Conservation (phyloP, 2,329 filamentous ascomycete genomes). For the Fusarium fujikuroi region DNA sequence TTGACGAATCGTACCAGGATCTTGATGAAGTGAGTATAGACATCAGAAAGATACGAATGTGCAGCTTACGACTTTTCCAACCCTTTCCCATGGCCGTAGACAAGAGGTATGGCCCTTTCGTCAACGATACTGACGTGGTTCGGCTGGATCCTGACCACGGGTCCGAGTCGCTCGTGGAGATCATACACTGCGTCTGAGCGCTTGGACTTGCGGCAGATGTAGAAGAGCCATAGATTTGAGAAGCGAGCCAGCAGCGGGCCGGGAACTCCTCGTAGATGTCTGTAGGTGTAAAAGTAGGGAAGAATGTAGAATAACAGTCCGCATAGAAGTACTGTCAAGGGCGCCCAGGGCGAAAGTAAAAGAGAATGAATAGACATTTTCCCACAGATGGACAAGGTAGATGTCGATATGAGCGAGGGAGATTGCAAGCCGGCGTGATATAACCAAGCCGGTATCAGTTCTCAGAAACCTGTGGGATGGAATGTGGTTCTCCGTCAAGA, state of each 20-base stretch:
- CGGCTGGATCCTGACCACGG: constrained; percentile 1
- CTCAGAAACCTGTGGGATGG: not conserved
- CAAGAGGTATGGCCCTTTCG: not conserved
- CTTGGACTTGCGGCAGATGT: not conserved
- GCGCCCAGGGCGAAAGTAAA: not conserved
- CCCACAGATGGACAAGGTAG: not conserved
- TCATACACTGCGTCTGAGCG: not conserved
- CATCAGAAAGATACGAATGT: not conserved
- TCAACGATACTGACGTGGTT: not conserved
- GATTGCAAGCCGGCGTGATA: not conserved
- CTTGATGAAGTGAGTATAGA: not conserved
- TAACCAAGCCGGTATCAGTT: accelerated
- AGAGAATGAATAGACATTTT: not conserved
- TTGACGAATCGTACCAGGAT: constrained; percentile 3
- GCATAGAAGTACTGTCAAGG: not conserved
- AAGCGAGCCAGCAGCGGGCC: not conserved
- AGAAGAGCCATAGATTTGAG: not conserved
- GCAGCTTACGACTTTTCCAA: not conserved
- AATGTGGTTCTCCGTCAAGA: not conserved
- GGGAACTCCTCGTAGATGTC: not conserved
- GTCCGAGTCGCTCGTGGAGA: not conserved
- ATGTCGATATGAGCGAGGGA: not conserved
- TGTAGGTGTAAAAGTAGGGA: not conserved
- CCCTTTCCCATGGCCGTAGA: constrained; percentile 8
- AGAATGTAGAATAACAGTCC: not conserved